Evolutionary conservation across 2,329 filamentous ascomycete species (phyloP).

Genomic region (Diaporthe nobilis): DNA sequence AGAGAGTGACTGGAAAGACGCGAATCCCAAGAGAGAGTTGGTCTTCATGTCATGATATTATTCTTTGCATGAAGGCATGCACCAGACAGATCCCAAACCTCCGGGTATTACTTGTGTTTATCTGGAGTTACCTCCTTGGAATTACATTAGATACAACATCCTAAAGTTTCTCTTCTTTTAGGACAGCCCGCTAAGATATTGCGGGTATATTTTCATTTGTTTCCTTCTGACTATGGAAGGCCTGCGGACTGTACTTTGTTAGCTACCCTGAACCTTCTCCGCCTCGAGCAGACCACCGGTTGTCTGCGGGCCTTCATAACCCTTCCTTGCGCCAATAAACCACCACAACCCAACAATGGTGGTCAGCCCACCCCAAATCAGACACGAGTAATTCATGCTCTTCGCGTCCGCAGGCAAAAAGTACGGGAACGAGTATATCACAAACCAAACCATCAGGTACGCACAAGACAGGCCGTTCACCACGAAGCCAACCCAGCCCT

Average conservation of each 20-base stretch:
- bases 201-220: neutral
- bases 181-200: neutral
- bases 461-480: slow-evolving; percentile 63
- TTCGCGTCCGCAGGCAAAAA: slow-evolving; percentile 55
- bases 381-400: slow-evolving; percentile 64
- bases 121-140: neutral
- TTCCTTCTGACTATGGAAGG: too few relatives aligned
- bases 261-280: slow-evolving; percentile 18
- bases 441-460: slow-evolving; percentile 71
- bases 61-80: too few relatives aligned
- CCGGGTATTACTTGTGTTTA: fast-evolving
- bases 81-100: neutral
- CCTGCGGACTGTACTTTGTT: too few relatives aligned
- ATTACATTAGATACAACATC: neutral
- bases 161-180: too few relatives aligned
- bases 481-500: slow-evolving; percentile 57
- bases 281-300: slow-evolving; percentile 40
- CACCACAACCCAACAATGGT: slow-evolving; percentile 58
- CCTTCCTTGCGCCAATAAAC: slow-evolving; percentile 50
- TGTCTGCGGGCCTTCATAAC: slow-evolving; percentile 42
- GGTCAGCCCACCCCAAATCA: slow-evolving; percentile 61
- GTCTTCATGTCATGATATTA: neutral
- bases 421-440: slow-evolving; percentile 72
- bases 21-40: slow-evolving; percentile 6
- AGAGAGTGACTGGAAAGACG: slow-evolving; percentile 6